Percentiles rank a stretch among this genome's conserved stretches.
Conservation (phyloP, 129 eudicot species). For the Pseudognaphalium luteoalbum region DNA sequence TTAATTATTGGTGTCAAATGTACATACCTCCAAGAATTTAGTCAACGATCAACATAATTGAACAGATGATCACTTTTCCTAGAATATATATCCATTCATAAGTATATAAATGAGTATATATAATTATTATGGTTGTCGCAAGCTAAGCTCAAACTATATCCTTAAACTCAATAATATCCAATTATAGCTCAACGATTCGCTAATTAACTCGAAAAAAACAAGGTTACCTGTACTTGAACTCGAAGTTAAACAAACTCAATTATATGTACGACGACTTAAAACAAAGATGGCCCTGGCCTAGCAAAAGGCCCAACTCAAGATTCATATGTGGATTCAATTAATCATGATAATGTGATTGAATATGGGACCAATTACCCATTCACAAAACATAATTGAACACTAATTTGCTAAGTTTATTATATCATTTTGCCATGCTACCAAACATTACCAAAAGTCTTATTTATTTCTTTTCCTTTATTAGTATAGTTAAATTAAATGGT, state of each 20-base stretch:
- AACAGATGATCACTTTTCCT: too few species aligned
- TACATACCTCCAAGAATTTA: background rate
- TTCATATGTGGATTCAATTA: background rate
- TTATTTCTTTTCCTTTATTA: background rate
- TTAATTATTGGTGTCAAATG: background rate
- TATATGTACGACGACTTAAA: too few species aligned
- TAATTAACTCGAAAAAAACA: too few species aligned
- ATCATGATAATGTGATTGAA: constrained; percentile 14
- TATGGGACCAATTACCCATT: constrained; percentile 27
- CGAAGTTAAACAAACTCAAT: background rate
- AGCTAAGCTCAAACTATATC: too few species aligned
- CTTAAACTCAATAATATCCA: too few species aligned
- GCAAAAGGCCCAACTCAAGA: background rate
- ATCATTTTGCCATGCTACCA: background rate
- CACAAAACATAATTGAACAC: constrained; percentile 11
- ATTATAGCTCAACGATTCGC: too few species aligned
- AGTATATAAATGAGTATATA: background rate
- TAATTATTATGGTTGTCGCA: too few species aligned
- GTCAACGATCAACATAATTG: background rate
- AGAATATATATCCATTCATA: background rate
- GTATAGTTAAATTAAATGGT: background rate
- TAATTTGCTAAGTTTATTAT: constrained; percentile 7
- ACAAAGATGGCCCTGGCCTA: background rate
- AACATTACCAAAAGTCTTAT: constrained; percentile 12
- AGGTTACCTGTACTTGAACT: background rate